These are phyloP conservation scores for Metschnikowia bowlesiae DNA, from an alignment of 805 yeast genomes.

Conservation along the genomic window DNA sequence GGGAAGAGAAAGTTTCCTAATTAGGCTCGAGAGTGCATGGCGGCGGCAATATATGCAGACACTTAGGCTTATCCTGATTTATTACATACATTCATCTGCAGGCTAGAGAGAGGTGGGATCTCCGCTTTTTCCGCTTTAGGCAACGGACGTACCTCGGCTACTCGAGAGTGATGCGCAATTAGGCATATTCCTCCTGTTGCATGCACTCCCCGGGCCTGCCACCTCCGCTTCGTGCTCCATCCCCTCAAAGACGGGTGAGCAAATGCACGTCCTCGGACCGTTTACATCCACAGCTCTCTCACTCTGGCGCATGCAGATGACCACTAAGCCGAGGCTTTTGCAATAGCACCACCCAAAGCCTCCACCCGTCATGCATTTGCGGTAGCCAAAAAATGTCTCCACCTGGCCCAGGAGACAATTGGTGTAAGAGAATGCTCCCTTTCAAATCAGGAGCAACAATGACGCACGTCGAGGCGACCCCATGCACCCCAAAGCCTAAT, in stretches of 20 bases:
- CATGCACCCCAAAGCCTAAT: slow-evolving; percentile 1
- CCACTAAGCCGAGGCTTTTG: not conserved
- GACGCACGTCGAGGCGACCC: not conserved
- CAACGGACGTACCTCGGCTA: not conserved
- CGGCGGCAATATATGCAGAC: not conserved
- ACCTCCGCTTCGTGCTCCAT: slow-evolving; percentile 3
- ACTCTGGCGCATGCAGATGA: not conserved
- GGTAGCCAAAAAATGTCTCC: not conserved
- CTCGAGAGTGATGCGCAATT: not conserved
- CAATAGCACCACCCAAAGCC: not conserved
- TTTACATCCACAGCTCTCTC: not conserved
- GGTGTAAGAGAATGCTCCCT: not conserved
- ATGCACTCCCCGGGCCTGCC: not conserved
- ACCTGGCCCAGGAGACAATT: not conserved
- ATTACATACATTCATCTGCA: slow-evolving; percentile 1
- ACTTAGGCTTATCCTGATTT: slow-evolving; percentile 4
- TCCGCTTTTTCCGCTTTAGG: slow-evolving; percentile 14
- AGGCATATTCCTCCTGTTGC: not conserved
- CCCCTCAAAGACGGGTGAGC: slow-evolving; percentile 2
- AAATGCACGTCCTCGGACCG: not conserved
- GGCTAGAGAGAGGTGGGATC: not conserved
- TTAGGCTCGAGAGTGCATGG: not conserved
- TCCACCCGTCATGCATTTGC: not conserved
- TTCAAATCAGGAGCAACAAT: not conserved
- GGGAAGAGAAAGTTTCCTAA: not conserved